A percentile compares a stretch with the other conserved stretches of the same genome.
These are phyloP conservation scores for Withania somnifera DNA, from an alignment of 305 asterid species.

Conservation along the genomic window DNA sequence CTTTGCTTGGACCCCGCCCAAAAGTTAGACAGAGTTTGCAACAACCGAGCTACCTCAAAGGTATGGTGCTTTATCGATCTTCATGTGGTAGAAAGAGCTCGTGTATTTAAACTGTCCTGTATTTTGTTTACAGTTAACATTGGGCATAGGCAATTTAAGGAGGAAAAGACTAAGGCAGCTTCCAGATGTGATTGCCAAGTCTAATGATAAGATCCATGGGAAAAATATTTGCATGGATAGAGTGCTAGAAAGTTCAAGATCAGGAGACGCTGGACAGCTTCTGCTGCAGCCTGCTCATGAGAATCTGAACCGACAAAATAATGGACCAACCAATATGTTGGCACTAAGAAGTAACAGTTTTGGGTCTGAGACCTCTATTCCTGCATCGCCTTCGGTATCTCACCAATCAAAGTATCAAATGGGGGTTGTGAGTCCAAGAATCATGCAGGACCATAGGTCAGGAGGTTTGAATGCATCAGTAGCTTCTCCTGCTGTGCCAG, in stretches of 20 bases:
- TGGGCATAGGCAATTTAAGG: constrained; percentile 54
- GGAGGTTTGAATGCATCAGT: constrained; percentile 41
- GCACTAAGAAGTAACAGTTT: constrained; percentile 54
- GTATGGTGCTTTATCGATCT: constrained; percentile 23
- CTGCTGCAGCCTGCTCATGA: constrained; percentile 48
- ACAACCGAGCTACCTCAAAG: constrained; percentile 38
- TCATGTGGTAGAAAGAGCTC: background rate
- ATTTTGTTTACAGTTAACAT: constrained; percentile 49
- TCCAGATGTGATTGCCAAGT: constrained; percentile 44
- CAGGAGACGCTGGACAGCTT: constrained; percentile 46
- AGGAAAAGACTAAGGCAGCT: constrained; percentile 60
- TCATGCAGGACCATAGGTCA: constrained; percentile 62
- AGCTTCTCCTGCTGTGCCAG: constrained; percentile 66
- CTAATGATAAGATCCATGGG: constrained; percentile 41
- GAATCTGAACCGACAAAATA: constrained; percentile 39
- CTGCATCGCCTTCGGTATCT: constrained; percentile 40
- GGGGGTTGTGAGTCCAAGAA: constrained; percentile 56
- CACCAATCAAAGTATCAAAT: constrained; percentile 49
- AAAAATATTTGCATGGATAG: constrained; percentile 59
- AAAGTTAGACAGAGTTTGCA: constrained; percentile 51
- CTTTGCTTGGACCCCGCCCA: constrained; percentile 78
- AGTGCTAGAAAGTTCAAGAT: constrained; percentile 56
- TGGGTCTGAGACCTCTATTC: constrained; percentile 60
- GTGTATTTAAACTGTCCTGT: constrained; percentile 8
- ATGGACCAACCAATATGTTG: constrained; percentile 41